Evolutionary conservation across 495 filamentous ascomycete species (phyloP).

Genomic region (Lepraria neglecta): DNA sequence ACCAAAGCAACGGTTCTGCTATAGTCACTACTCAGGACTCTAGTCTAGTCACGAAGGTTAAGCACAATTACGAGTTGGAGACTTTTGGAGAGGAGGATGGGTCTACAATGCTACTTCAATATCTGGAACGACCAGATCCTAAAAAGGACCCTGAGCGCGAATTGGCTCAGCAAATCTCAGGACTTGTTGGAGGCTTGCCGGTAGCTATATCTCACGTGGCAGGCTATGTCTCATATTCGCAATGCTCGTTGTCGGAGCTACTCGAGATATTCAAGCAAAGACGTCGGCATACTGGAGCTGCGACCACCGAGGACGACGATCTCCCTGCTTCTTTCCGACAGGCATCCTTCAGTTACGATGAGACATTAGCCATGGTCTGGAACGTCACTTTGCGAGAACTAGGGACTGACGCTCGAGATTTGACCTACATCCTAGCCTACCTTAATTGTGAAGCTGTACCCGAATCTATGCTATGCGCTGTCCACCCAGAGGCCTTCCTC

Average conservation of each 20-base stretch:
- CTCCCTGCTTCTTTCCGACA: slow-evolving; percentile 16
- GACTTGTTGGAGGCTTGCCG: slow-evolving; percentile 23
- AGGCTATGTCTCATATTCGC: slow-evolving; percentile 27
- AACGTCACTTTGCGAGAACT: slow-evolving; percentile 29
- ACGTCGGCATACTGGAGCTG: slow-evolving; percentile 12
- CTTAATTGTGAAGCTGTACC: slow-evolving; percentile 26
- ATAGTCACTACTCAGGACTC: slow-evolving; percentile 11
- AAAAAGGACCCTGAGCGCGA: slow-evolving; percentile 15
- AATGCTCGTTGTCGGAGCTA: slow-evolving; percentile 24
- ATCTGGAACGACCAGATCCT: slow-evolving; percentile 18
- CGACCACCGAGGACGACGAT: slow-evolving; percentile 16
- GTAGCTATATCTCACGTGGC: slow-evolving; percentile 27
- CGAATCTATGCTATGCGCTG: slow-evolving; percentile 26
- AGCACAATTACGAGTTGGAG: background rate
- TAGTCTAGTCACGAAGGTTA: background rate
- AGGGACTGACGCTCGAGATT: slow-evolving; percentile 16
- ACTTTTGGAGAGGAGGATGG: slow-evolving; percentile 22
- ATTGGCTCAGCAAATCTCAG: slow-evolving; percentile 21
- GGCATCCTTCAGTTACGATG: slow-evolving; percentile 17
- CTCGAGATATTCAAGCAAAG: slow-evolving; percentile 30
- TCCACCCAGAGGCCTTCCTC: slow-evolving; percentile 26
- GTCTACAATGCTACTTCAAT: slow-evolving; percentile 17
- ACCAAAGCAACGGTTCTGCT: slow-evolving; percentile 22
- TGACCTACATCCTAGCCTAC: slow-evolving; percentile 31
- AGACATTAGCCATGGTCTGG: slow-evolving; percentile 25